Evolutionary conservation across 1,284 basidiomycete genomes (phyloP).

Genomic region (Moniliella sp.): DNA sequence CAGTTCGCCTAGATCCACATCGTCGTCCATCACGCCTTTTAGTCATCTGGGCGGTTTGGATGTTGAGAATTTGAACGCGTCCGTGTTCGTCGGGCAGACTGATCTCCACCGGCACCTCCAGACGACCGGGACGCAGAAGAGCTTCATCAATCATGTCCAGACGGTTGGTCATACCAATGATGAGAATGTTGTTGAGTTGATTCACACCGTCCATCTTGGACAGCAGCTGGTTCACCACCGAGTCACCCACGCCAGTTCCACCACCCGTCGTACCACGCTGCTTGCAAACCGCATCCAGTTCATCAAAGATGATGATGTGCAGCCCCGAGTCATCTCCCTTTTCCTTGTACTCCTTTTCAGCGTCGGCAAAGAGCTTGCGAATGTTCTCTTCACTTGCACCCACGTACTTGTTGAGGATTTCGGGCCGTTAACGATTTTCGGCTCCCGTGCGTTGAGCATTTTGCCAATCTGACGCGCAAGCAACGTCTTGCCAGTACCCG

Average conservation of each 20-base stretch:
- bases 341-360: slow-evolving; percentile 95
- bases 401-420: slow-evolving; percentile 90
- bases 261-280: slow-evolving; percentile 48
- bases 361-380: slow-evolving; percentile 85
- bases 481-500: slow-evolving; percentile 92
- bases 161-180: slow-evolving; percentile 99
- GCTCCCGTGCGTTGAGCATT: slow-evolving; percentile 93
- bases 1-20: slow-evolving; percentile 68
- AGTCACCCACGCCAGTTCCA: slow-evolving; percentile 94
- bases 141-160: slow-evolving; percentile 98
- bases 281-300: slow-evolving; percentile 94
- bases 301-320: slow-evolving; percentile 99
- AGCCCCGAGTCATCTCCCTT: slow-evolving; percentile 94
- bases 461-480: slow-evolving; percentile 97
- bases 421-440: slow-evolving; percentile 94
- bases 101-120: slow-evolving; percentile 99
- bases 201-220: slow-evolving; percentile 99
- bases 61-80: slow-evolving; percentile 75
- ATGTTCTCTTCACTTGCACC: slow-evolving; percentile 97
- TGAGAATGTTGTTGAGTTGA: slow-evolving; percentile 92
- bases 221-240: slow-evolving; percentile 89
- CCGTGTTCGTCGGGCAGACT: slow-evolving; percentile 84
- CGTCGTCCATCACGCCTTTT: slow-evolving; percentile 59
- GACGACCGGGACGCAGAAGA: slow-evolving; percentile 80
- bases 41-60: slow-evolving; percentile 88